phyloP scores from a whole-genome alignment of 2,329 filamentous ascomycete species.

The Aspergillus jensenii region DNA sequence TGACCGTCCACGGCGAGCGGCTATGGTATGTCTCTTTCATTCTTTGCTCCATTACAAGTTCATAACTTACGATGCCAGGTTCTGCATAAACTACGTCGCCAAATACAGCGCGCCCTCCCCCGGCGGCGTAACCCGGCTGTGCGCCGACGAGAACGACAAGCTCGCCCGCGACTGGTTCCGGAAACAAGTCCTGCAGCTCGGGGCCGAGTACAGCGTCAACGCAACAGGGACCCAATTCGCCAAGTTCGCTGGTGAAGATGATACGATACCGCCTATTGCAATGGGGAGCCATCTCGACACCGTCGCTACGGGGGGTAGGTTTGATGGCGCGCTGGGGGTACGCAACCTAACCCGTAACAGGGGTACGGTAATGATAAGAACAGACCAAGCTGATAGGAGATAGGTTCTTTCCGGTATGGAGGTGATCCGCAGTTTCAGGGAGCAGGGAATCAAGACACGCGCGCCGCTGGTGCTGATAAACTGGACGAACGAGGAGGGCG shows the following conservation, averaged over 20 bases:
- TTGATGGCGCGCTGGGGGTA: not conserved
- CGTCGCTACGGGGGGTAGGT: not conserved
- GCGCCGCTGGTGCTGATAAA: not conserved
- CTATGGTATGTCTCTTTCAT: not conserved
- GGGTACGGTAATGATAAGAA: too few species aligned
- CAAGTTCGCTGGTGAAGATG: not conserved
- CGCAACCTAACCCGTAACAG: too few species aligned
- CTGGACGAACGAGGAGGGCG: conserved; percentile 1
- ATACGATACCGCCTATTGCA: not conserved
- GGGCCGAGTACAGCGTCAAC: not conserved
- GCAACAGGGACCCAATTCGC: not conserved
- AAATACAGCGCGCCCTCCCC: not conserved
- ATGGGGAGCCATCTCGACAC: not conserved
- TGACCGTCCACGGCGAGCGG: not conserved
- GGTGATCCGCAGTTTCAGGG: not conserved
- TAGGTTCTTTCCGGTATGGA: not conserved
- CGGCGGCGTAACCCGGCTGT: not conserved
- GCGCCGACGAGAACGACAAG: not conserved
- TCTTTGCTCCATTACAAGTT: too few species aligned
- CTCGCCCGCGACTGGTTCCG: not conserved
- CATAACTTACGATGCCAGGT: not conserved
- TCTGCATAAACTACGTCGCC: not conserved
- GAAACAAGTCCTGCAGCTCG: not conserved
- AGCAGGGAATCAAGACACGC: not conserved
- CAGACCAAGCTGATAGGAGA: not conserved